Conservation (phyloP, 305 asterid genomes). For the Fraxinus angustifolia region DNA sequence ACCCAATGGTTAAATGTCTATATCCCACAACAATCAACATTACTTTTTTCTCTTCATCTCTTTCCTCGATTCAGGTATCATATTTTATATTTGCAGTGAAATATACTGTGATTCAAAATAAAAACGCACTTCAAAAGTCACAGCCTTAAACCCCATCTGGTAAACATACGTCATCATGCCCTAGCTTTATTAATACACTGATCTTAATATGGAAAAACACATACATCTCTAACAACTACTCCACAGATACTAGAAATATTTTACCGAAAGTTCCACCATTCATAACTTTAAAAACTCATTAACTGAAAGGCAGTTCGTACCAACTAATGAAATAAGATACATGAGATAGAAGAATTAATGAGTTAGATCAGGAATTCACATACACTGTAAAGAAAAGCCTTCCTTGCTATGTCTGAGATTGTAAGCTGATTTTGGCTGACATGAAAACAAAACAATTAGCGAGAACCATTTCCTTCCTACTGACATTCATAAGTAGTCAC, state of each 20-base stretch:
- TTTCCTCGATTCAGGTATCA: background rate
- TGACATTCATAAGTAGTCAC: background rate
- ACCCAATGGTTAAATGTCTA: background rate
- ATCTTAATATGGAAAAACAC: background rate
- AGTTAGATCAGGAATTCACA: conserved; percentile 27
- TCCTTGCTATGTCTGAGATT: conserved; percentile 94
- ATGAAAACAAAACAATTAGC: conserved; percentile 33
- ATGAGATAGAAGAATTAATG: background rate
- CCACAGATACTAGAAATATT: background rate
- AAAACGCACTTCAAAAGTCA: background rate
- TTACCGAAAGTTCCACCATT: background rate
- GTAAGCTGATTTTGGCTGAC: conserved; percentile 91
- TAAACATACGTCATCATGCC: background rate
- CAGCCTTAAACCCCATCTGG: background rate
- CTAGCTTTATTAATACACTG: background rate
- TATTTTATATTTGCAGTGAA: background rate
- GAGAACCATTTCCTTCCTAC: conserved; percentile 19
- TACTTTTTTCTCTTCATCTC: background rate
- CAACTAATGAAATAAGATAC: conserved; percentile 2
- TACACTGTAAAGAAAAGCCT: conserved; percentile 98
- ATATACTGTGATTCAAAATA: background rate
- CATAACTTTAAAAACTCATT: background rate
- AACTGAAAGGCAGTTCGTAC: background rate
- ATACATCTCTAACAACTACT: background rate
- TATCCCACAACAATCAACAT: conserved; percentile 2